phyloP scores from a whole-genome alignment of 371 early-diverging fungal species.

The Conidiobolus incongruus region DNA sequence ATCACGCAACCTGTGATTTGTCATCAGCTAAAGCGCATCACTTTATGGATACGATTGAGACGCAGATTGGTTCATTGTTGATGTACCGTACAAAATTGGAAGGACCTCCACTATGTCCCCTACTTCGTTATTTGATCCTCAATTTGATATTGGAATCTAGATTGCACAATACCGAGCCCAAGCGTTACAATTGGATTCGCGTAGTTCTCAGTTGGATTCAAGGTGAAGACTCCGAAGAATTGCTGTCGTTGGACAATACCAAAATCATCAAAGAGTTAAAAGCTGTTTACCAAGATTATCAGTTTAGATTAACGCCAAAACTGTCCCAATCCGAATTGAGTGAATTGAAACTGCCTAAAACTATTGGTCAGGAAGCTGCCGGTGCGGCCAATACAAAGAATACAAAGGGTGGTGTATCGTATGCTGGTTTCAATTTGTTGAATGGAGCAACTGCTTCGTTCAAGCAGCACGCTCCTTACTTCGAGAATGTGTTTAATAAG shows the following conservation, averaged over 20 bases:
- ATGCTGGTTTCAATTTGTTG: background rate
- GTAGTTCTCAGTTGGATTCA: background rate
- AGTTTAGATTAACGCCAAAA: background rate
- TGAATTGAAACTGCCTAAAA: too few species aligned
- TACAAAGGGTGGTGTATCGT: background rate
- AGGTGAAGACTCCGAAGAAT: background rate
- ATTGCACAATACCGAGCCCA: too few species aligned
- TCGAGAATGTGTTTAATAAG: too few species aligned
- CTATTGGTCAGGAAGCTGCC: background rate
- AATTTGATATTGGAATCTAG: background rate
- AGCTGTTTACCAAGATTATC: background rate
- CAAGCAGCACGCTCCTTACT: background rate
- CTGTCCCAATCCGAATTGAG: background rate
- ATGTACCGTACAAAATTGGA: background rate
- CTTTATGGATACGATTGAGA: background rate
- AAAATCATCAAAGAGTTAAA: background rate
- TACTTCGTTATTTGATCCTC: background rate
- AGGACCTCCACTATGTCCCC: background rate
- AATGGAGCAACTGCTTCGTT: background rate
- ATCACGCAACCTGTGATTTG: background rate
- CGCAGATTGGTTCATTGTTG: background rate
- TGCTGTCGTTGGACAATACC: background rate
- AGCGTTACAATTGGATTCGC: background rate
- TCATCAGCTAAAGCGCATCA: too few species aligned
- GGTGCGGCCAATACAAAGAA: background rate